Evolutionary conservation across 352 stramenopile species (phyloP).

Genomic region (Pythium volutum): DNA sequence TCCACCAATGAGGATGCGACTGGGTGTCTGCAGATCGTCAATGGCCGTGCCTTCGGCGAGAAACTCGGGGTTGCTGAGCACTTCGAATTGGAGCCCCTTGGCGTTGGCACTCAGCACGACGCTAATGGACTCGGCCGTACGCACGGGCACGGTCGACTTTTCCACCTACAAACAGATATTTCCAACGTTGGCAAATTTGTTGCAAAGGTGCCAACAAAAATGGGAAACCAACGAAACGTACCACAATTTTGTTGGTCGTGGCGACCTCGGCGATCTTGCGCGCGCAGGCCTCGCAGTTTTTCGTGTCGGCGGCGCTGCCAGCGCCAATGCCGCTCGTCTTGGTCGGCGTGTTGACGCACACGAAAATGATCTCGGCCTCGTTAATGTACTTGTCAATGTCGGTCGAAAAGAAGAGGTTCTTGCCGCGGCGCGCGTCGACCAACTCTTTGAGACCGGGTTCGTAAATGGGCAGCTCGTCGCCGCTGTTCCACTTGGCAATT

Average conservation of each 20-base stretch:
- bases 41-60: slow-evolving; percentile 99
- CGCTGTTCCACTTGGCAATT: slow-evolving; percentile 97
- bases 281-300: slow-evolving; percentile 98
- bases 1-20: slow-evolving; percentile 98
- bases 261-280: slow-evolving; percentile 97
- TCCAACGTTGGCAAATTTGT: no score
- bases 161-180: slow-evolving; percentile 63
- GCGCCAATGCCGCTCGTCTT: slow-evolving; percentile 97
- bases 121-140: slow-evolving; percentile 96
- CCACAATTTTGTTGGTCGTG: slow-evolving; percentile 95
- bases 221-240: slow-evolving; percentile 23
- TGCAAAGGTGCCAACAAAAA: neutral
- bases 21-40: slow-evolving; percentile 92
- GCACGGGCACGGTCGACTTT: slow-evolving; percentile 99
- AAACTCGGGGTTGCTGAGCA: slow-evolving; percentile 99
- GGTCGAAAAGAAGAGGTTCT: slow-evolving; percentile 99
- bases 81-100: slow-evolving; percentile 93
- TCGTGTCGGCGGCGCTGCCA: slow-evolving; percentile 97
- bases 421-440: slow-evolving; percentile 89
- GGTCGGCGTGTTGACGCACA: slow-evolving; percentile 99
- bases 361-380: slow-evolving; percentile 98
- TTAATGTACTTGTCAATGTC: slow-evolving; percentile 97
- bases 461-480: slow-evolving; percentile 97
- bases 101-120: slow-evolving; percentile 95
- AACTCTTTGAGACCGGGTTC: slow-evolving; percentile 97